Percentiles rank a stretch among this genome's conserved stretches.
phyloP scores from a whole-genome alignment of 768 basidiomycete species.

The Coprinopsis strossmayeri region DNA sequence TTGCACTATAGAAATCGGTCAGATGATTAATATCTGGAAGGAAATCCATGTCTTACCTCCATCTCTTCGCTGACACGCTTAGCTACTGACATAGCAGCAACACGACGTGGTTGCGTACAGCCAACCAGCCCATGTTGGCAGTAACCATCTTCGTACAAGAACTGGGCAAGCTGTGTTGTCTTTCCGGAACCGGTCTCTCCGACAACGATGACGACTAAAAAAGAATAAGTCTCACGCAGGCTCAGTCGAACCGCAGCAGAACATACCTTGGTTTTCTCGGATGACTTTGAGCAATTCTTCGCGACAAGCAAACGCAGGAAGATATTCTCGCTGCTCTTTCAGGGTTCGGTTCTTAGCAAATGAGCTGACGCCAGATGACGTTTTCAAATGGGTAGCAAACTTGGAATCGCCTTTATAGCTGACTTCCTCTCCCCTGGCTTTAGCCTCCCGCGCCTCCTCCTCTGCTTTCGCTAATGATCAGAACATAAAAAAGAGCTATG shows the following conservation, averaged over 20 bases:
- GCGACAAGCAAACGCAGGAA: slow-evolving; percentile 95
- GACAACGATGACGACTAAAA: slow-evolving; percentile 82
- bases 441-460: slow-evolving; percentile 39
- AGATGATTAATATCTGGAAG: slow-evolving; percentile 4
- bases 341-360: slow-evolving; percentile 80
- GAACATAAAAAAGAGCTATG: slow-evolving; percentile 43
- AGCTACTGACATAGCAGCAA: slow-evolving; percentile 99
- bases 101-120: slow-evolving; percentile 97
- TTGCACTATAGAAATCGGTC: slow-evolving; percentile 50
- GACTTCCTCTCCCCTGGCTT: slow-evolving; percentile 49
- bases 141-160: slow-evolving; percentile 96
- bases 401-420: slow-evolving; percentile 93
- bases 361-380: slow-evolving; percentile 65
- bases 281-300: slow-evolving; percentile 86
- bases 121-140: slow-evolving; percentile 85
- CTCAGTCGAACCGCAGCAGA: not conserved
- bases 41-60: slow-evolving; percentile 53
- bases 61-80: slow-evolving; percentile 99
- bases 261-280: slow-evolving; percentile 88
- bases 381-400: slow-evolving; percentile 91
- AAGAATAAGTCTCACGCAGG: not conserved
- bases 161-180: slow-evolving; percentile 94
- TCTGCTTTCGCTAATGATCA: slow-evolving; percentile 48
- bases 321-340: slow-evolving; percentile 93
- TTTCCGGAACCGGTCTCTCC: slow-evolving; percentile 99